Evolutionary conservation across 1,284 basidiomycete species (phyloP).

Genomic region (Athelia psychrophila): DNA sequence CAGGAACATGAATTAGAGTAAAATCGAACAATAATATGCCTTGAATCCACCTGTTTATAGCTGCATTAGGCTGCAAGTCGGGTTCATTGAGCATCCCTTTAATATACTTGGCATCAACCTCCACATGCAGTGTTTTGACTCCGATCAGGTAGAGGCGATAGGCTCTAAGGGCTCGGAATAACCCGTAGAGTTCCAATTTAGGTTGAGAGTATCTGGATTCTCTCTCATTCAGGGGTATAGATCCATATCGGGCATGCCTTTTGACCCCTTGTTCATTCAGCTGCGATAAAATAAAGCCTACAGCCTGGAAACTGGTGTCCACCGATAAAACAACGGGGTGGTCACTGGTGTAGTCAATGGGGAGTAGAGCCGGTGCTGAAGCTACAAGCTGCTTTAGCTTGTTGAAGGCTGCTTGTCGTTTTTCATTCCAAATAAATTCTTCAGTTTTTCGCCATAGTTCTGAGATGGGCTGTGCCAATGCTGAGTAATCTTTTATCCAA

Average conservation of each 20-base stretch:
- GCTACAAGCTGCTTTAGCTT: slow-evolving; percentile 23
- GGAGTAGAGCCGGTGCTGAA: slow-evolving; percentile 17
- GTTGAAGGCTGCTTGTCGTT: slow-evolving; percentile 21
- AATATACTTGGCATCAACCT: slow-evolving; percentile 32
- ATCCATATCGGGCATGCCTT: slow-evolving; percentile 7
- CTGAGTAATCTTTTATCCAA: slow-evolving; percentile 26
- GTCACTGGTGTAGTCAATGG: slow-evolving; percentile 26
- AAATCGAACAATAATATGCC: slow-evolving; percentile 13
- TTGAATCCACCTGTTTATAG: slow-evolving; percentile 35
- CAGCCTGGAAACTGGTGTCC: slow-evolving; percentile 24
- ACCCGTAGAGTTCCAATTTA: slow-evolving; percentile 14
- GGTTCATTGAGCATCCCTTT: slow-evolving; percentile 34
- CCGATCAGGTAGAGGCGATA: slow-evolving; percentile 24
- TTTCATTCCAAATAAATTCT: slow-evolving; percentile 23
- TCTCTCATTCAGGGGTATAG: slow-evolving; percentile 15
- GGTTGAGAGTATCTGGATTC: slow-evolving; percentile 23
- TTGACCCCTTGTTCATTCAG: slow-evolving; percentile 13
- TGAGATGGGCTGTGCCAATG: slow-evolving; percentile 18
- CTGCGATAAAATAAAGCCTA: slow-evolving; percentile 29
- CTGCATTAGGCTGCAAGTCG: slow-evolving; percentile 29
- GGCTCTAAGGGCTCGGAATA: slow-evolving; percentile 8
- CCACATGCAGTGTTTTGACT: slow-evolving; percentile 22
- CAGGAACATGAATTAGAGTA: slow-evolving; percentile 6
- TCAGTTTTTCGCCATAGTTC: slow-evolving; percentile 19
- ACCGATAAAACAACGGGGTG: slow-evolving; percentile 23